Base-by-base conservation (phyloP, 306 rosid species). In the Citrullus amarus region DNA sequence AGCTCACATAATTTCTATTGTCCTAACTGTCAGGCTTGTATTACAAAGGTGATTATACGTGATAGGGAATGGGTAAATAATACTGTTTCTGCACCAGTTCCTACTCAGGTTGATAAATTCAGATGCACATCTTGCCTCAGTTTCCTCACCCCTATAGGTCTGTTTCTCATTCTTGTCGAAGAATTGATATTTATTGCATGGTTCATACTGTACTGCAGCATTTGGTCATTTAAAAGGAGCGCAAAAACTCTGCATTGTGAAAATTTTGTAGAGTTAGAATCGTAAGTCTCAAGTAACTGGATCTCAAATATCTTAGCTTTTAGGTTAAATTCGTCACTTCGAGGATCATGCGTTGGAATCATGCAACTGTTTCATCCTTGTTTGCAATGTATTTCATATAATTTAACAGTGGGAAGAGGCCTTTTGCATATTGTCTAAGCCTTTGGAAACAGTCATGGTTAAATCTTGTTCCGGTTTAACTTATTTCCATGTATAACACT, bases 21-120 rank as follows among this genome's bases (percentile, higher is more conserved):
- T 76, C 98, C 98, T 5, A 86, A 88, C 48, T 93, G 98, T 72
- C 86, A 82, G 3, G 48, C 89, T 79, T 91, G 98, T 81, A 89
- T 93, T 81, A 84, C 93, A 58, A 91, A 86, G 83, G 96, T 93
- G 9, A 82, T 88, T n/a, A 80, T 87, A 48, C 81, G 82, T 3
- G 76, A 80, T 1, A 80, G 30, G 63, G 84, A 78, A 6, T 3
- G 7, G 75, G 86, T 75, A 75, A 66, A 14, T 61, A 66, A 44
- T 44, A 72, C 66, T 79, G 22, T 62, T 34, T 28, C 81, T 60
- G 6, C 25, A 51, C 77, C 81, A 34, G 54, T 15, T 36, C 83
- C 65, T 46, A 38, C 76, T 8, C 80, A 60, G 67, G 60, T 20
- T n/a, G 82, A 81, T 8, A 44, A 51, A 62, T 6, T 86, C 70